Evolutionary conservation across 2,329 filamentous ascomycete genomes (phyloP), one percentile per base, ranked within the genome.

Genomic region (Aureobasidium sp.): DNA sequence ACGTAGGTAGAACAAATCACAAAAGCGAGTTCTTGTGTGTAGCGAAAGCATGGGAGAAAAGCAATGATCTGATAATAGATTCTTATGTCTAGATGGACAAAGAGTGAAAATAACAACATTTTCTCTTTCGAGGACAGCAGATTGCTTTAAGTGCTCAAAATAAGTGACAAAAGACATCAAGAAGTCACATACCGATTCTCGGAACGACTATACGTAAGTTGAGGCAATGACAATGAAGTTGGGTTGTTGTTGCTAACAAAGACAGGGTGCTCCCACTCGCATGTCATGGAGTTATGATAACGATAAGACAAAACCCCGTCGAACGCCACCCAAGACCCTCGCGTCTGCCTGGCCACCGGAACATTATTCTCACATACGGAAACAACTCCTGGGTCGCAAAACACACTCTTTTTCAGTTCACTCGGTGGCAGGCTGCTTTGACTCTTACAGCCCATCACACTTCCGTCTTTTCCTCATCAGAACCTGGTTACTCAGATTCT

Each of bases 321-420:
- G 9, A 34, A 41, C 55, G 55, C 55, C 55, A 58, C 55, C 56
- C 44, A 20, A 32, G 20, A 20, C 20, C 10, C 7, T 50, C 44
- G 44, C 44, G 42, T 50, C 44, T 59, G 56, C 56, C 56, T 50
- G 32, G 13, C n/a, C n/a, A 7, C n/a, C n/a, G 0, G 15, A 58
- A 47, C 41, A 46, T 58, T 47, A 20, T 47, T 41, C 55, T 37
- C 55, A n/a, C 55, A 20, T 4, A 10, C 7, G 44, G 42, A 47
- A 58, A 17, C 27, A 36, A 47, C 27, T 47, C 39, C n/a, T 34
- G 27, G 26, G 39, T n/a, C n/a, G 27, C 27, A 46, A 44, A 27
- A 56, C 53, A 44, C 39, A 56, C 39, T 34, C 32, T 58, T 32
- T 37, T 58, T 46, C 20, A 20, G 20, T 20, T 20, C 55, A 58